Conservation (phyloP, 257 asterid species). For the Fraxinus quadrangulata region DNA sequence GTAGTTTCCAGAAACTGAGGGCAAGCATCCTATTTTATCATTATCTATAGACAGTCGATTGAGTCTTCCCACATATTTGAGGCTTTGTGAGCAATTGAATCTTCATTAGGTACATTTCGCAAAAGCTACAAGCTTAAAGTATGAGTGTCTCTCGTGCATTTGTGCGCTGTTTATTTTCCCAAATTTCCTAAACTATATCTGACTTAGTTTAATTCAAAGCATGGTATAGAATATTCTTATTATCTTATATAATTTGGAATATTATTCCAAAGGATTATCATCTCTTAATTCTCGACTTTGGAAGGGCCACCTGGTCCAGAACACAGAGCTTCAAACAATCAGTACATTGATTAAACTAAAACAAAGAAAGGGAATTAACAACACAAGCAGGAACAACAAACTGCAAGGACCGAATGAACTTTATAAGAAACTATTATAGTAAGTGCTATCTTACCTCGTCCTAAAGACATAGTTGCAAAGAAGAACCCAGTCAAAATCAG, state of each 20-base stretch:
- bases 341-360: conserved; percentile 1
- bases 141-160: background rate
- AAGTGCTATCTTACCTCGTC: conserved; percentile 61
- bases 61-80: background rate
- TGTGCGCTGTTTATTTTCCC: background rate
- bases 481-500: conserved; percentile 62
- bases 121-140: background rate
- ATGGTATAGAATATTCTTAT: background rate
- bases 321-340: background rate
- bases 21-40: background rate
- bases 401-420: conserved; percentile 10
- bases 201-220: background rate
- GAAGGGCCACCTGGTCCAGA: conserved; percentile 8
- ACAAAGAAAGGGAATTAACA: background rate
- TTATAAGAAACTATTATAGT: conserved; percentile 14
- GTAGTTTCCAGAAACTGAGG: background rate
- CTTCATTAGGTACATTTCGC: background rate
- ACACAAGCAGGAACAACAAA: background rate
- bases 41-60: background rate
- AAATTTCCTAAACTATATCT: background rate
- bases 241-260: conserved; percentile 6
- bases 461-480: conserved; percentile 57
- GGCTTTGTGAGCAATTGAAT: background rate
- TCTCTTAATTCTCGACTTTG: background rate
- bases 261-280: conserved; percentile 5